Evolutionary conservation across 306 rosid species (phyloP).

Genomic region (Acacia confusa): DNA sequence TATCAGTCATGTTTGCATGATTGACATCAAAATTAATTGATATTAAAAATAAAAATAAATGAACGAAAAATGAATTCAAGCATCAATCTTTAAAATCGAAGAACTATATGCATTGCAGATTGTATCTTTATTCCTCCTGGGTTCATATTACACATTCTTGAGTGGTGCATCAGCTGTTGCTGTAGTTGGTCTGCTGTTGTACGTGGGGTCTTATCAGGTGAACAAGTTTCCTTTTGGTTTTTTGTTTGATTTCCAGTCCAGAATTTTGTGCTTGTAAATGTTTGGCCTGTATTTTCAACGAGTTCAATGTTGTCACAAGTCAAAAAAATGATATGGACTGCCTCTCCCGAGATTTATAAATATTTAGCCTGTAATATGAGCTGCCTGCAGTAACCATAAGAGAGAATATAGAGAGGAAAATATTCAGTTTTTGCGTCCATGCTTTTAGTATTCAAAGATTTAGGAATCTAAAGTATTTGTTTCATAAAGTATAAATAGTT

Average conservation of each 20-base stretch:
- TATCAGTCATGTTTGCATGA: neutral
- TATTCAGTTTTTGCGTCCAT: neutral
- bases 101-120: slow-evolving; percentile 54
- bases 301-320: neutral
- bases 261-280: neutral
- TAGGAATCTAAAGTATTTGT: neutral
- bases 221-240: slow-evolving; percentile 11
- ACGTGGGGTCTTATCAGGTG: slow-evolving; percentile 98
- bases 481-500: neutral
- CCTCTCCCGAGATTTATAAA: neutral
- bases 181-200: slow-evolving; percentile 76
- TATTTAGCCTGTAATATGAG: neutral
- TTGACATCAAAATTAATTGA: slow-evolving; percentile 4
- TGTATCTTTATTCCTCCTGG: slow-evolving; percentile 80
- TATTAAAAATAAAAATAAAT: slow-evolving; percentile 12
- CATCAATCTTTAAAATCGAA: slow-evolving; percentile 15
- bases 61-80: neutral
- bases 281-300: neutral
- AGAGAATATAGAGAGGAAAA: neutral
- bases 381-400: neutral
- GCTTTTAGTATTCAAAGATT: neutral
- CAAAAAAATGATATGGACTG: neutral
- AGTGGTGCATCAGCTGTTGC: slow-evolving; percentile 60
- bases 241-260: slow-evolving; percentile 13
- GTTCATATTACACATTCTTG: slow-evolving; percentile 84